Evolutionary conservation across 2,329 filamentous ascomycete species (phyloP), one percentile per base, ranked within the genome.

Genomic region (Lasiodiplodia citricola): DNA sequence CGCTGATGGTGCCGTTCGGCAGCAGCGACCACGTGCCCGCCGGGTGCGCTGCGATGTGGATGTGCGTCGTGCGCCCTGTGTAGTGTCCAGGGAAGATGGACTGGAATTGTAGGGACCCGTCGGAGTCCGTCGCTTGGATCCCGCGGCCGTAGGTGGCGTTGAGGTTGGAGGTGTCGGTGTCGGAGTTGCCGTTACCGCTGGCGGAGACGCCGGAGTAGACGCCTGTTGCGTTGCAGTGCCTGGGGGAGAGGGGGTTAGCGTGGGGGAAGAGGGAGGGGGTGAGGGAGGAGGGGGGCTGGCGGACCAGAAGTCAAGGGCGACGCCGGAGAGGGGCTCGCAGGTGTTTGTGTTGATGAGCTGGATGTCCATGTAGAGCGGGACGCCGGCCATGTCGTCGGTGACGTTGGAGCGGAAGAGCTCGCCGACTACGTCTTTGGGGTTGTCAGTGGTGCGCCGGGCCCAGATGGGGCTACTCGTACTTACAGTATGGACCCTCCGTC

Each of bases 341-440:
- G 85, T 87, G 55, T 82, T 78, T 37, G 86, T 80, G 69, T 88
- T 85, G 65, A 87, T 80, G 66, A 88, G 79, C 75, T 87, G 86
- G 70, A 86, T 81, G 71, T 87, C 85, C 13, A 87, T 75, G 3
- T 81, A 81, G 47, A 87, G 75, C 31, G 81, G 80, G 31, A 88
- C 78, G 58, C 86, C 86, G 7, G 72, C 70, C 73, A 87, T 80
- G 18, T 78, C 77, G 52, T 87, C 84, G 18, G 78, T 80, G 47
- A 88, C 75, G 71, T 88, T 77, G 31, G 78, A 71, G 35, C 86
- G 82, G 69, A 88, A 75, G 64, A 82, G 80, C 73, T 88, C 85
- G 37, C 85, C 86, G 21, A 78, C 74, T 58, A 87, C 13, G 8
- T 25, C 67, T 18, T 16, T 8, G 31, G 8, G 31, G 31, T 35